These are phyloP conservation scores for Stachybotrys elegans DNA, from an alignment of 2,329 filamentous ascomycete species.

Conservation along the genomic window DNA sequence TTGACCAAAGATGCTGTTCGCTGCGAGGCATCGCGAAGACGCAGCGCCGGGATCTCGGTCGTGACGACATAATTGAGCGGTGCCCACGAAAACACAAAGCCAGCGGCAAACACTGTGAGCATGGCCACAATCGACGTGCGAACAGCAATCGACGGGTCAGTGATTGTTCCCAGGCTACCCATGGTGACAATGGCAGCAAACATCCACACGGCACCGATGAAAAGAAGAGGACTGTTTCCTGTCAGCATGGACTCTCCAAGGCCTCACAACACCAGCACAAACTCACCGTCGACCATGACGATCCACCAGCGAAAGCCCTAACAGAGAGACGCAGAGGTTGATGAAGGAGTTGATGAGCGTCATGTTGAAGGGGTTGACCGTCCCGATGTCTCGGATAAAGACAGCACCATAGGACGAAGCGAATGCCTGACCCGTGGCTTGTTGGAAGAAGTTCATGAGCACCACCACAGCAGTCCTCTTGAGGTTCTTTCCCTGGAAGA, in stretches of 20 bases:
- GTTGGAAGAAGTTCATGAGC: conserved; percentile 21
- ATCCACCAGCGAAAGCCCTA: conserved; percentile 1
- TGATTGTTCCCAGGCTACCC: conserved; percentile 4
- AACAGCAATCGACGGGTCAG: not conserved
- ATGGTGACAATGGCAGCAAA: conserved; percentile 5
- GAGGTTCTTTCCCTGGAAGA: conserved; percentile 9
- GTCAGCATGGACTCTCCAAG: not conserved
- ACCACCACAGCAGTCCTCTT: conserved; percentile 18
- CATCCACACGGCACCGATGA: conserved; percentile 1
- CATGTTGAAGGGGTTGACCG: conserved; percentile 20
- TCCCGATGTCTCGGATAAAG: conserved; percentile 18
- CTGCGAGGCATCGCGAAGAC: conserved; percentile 1
- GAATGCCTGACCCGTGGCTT: conserved; percentile 21
- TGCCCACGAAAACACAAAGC: conserved; percentile 7
- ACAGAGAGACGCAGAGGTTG: conserved; percentile 2
- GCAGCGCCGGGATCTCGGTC: conserved; percentile 12
- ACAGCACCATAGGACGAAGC: conserved; percentile 20
- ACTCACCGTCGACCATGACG: conserved; percentile 9
- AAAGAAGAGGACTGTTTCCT: not conserved
- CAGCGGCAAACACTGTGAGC: conserved; percentile 7
- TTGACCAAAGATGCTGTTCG: conserved; percentile 7
- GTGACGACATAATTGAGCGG: conserved; percentile 11
- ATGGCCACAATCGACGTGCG: conserved; percentile 6
- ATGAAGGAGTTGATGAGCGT: conserved; percentile 9
- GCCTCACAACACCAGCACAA: not conserved